Evolutionary conservation across 208 protist genomes (phyloP).

Genomic region (Porcisia deanei): DNA sequence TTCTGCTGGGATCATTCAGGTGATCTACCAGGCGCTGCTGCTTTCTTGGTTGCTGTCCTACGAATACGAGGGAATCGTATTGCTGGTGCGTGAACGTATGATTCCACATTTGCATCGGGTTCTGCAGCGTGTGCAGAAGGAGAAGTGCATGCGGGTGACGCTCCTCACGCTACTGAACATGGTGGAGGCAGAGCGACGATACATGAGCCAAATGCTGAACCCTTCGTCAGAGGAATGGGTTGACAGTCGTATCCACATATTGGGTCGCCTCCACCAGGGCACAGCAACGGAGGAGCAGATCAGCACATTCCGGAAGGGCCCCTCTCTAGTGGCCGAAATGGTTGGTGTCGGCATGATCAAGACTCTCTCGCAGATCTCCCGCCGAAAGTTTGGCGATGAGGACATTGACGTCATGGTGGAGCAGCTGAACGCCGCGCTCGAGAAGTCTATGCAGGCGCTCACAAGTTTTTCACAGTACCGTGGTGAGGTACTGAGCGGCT

Average conservation of each 20-base stretch:
- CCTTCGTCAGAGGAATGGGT: slow-evolving; percentile 48
- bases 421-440: slow-evolving; percentile 60
- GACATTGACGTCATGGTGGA: slow-evolving; percentile 85
- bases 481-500: slow-evolving; percentile 86
- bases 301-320: slow-evolving; percentile 47
- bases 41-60: slow-evolving; percentile 84
- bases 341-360: slow-evolving; percentile 91
- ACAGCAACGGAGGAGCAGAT: slow-evolving; percentile 20
- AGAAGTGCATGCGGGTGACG: slow-evolving; percentile 92
- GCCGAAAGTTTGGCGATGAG: slow-evolving; percentile 90
- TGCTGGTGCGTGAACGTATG: slow-evolving; percentile 67
- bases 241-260: slow-evolving; percentile 39
- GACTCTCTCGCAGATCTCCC: slow-evolving; percentile 75
- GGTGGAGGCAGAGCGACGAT: slow-evolving; percentile 73
- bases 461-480: slow-evolving; percentile 93
- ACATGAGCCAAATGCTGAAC: slow-evolving; percentile 54
- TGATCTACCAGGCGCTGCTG: slow-evolving; percentile 85
- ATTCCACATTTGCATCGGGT: slow-evolving; percentile 90
- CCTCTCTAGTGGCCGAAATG: slow-evolving; percentile 88
- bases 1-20: slow-evolving; percentile 79
- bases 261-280: slow-evolving; percentile 43
- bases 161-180: slow-evolving; percentile 88
- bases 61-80: slow-evolving; percentile 80
- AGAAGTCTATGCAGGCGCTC: slow-evolving; percentile 89
- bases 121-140: slow-evolving; percentile 88